phyloP scores from a whole-genome alignment of 1,284 basidiomycete species.

The Malassezia yamatoensis region DNA sequence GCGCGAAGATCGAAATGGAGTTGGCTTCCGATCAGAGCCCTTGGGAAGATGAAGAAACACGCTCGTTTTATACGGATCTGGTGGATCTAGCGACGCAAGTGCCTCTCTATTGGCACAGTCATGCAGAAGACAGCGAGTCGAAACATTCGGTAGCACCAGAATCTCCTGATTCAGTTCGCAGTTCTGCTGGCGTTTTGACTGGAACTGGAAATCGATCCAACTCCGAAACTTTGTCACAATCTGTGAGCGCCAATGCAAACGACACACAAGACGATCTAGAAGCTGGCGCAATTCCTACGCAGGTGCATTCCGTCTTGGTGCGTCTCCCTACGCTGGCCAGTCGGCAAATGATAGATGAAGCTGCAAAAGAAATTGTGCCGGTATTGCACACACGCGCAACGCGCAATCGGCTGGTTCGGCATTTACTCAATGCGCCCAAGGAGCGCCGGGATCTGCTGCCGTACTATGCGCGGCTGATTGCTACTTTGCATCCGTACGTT shows the following conservation, averaged over 20 bases:
- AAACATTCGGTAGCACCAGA: no score
- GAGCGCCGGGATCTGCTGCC: conserved; percentile 81
- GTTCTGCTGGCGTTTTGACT: no score
- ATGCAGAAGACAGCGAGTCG: no score
- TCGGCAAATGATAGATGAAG: conserved; percentile 80
- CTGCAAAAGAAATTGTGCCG: conserved; percentile 78
- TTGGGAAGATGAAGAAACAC: conserved; percentile 97
- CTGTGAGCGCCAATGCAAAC: conserved; percentile 18
- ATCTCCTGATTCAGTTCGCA: no score
- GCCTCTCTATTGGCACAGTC: conserved; percentile 50
- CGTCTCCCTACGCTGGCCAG: conserved; percentile 86
- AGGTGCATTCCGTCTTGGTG: conserved; percentile 82
- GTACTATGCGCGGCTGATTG: conserved; percentile 81
- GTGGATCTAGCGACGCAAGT: conserved; percentile 84
- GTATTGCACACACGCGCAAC: conserved; percentile 92
- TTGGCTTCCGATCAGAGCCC: conserved; percentile 57
- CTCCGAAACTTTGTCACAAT: conserved; percentile 53
- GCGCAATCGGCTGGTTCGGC: conserved; percentile 68
- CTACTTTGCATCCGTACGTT: conserved; percentile 82
- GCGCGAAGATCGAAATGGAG: conserved; percentile 44
- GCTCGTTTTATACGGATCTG: conserved; percentile 84
- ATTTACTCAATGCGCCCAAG: conserved; percentile 69
- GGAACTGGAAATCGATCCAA: conserved; percentile 50
- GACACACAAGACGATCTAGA: conserved; percentile 68
- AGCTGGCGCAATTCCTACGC: conserved; percentile 22